A percentile compares a stretch with the other conserved stretches of the same genome.
Conservation (phyloP, 352 stramenopile genomes). For the Globisporangium paddicum region DNA sequence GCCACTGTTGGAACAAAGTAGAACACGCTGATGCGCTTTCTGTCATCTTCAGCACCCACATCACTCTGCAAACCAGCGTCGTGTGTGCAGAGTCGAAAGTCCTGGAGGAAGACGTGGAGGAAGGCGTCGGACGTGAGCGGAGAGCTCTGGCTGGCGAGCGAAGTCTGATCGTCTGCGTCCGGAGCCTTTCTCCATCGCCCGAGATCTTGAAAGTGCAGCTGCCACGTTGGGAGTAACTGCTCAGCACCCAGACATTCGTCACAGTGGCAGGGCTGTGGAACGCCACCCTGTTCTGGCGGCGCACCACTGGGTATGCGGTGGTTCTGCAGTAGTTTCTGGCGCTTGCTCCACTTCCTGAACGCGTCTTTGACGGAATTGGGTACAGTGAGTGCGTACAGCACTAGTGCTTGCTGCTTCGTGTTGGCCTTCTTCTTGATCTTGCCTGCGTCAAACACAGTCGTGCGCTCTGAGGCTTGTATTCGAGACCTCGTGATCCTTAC, state of each 20-base stretch:
- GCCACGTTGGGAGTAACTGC: conserved; percentile 49
- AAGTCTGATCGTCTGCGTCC: neutral
- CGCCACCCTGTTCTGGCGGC: conserved; percentile 28
- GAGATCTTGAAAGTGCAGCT: conserved; percentile 50
- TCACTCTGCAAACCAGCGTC: conserved; percentile 5
- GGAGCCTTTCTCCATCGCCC: conserved; percentile 25
- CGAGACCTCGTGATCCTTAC: conserved; percentile 14
- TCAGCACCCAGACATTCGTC: conserved; percentile 42
- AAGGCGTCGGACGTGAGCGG: conserved; percentile 21
- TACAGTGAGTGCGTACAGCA: conserved; percentile 33
- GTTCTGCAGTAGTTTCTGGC: conserved; percentile 27
- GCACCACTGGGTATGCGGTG: conserved; percentile 31
- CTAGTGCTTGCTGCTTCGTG: neutral
- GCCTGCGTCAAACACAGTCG: conserved; percentile 11
- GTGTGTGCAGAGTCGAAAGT: conserved; percentile 20
- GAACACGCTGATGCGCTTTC: conserved; percentile 15
- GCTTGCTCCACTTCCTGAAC: conserved; percentile 38
- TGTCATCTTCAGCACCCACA: neutral
- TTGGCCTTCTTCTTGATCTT: conserved; percentile 15
- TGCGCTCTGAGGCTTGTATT: neutral
- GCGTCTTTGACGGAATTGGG: conserved; percentile 21
- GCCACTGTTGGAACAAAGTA: conserved; percentile 22
- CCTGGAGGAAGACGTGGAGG: conserved; percentile 26
- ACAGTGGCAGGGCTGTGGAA: conserved; percentile 44
- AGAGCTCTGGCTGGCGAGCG: neutral